phyloP scores from a whole-genome alignment of 2,329 filamentous ascomycete species.

The Sclerotinia minor region DNA sequence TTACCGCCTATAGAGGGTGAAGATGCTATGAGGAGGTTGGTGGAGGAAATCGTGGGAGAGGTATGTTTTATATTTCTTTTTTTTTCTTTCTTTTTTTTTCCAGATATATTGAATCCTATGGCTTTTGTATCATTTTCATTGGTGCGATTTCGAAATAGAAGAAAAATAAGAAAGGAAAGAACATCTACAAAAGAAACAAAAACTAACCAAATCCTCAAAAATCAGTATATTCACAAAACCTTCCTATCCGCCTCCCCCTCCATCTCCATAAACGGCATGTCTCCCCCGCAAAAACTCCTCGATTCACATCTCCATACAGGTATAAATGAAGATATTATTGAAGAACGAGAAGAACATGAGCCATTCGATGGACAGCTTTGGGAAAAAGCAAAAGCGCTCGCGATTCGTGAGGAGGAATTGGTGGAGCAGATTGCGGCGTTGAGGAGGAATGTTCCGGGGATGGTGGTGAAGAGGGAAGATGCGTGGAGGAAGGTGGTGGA shows the following conservation, averaged over 20 bases:
- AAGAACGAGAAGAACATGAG: constrained; percentile 51
- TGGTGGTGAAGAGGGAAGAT: constrained; percentile 30
- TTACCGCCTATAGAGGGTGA: constrained; percentile 65
- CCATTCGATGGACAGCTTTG: constrained; percentile 62
- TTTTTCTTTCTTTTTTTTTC: too few relatives aligned
- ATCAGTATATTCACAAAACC: constrained; percentile 61
- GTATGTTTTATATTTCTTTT: constrained; percentile 44
- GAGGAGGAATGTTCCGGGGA: constrained; percentile 33
- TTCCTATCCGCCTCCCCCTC: constrained; percentile 60
- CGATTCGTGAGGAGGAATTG: constrained; percentile 62
- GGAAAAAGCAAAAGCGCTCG: constrained; percentile 59
- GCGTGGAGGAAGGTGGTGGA: constrained; percentile 31
- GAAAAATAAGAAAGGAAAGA: too few relatives aligned
- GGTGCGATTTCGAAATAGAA: neutral
- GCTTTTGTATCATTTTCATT: neutral
- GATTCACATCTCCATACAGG: constrained; percentile 38
- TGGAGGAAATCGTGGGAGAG: constrained; percentile 60
- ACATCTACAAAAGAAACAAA: too few relatives aligned
- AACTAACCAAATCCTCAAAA: neutral
- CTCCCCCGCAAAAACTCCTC: constrained; percentile 45
- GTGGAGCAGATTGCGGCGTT: constrained; percentile 60
- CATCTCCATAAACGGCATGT: constrained; percentile 61
- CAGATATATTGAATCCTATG: too few relatives aligned
- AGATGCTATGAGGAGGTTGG: constrained; percentile 58
- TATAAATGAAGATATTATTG: constrained; percentile 24